Evolutionary conservation across 148 eudicot species (phyloP).

Genomic region (Fagopyrum homotropicum): DNA sequence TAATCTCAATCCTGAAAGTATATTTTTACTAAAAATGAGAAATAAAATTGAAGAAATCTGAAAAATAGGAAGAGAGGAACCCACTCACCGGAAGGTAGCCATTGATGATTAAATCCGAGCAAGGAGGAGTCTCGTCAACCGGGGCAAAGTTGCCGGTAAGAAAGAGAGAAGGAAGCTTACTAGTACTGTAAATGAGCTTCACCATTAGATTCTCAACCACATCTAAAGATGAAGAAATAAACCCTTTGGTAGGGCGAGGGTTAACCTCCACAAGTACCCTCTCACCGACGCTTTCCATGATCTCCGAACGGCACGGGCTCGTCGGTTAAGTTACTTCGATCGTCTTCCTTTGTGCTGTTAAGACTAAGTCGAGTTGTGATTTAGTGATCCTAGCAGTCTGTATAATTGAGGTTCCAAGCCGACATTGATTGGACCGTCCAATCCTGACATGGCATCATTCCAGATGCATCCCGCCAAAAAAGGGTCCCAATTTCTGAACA

Average conservation of each 20-base stretch:
- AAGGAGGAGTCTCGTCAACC: constrained; percentile 73
- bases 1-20: neutral
- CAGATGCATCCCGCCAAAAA: too few species aligned
- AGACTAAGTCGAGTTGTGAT: too few species aligned
- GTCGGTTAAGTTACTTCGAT: too few species aligned
- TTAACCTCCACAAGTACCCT: constrained; percentile 44
- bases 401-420: too few species aligned
- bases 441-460: too few species aligned
- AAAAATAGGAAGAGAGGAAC: constrained; percentile 11
- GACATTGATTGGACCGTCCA: too few species aligned
- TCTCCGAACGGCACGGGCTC: too few species aligned
- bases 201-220: constrained; percentile 64
- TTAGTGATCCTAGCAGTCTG: too few species aligned
- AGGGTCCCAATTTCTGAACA: too few species aligned
- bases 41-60: neutral
- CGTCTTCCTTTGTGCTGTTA: too few species aligned
- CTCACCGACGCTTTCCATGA: too few species aligned
- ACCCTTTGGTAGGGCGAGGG: constrained; percentile 68
- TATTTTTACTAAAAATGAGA: too few species aligned
- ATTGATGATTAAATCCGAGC: constrained; percentile 43
- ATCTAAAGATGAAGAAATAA: constrained; percentile 59
- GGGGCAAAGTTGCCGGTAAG: constrained; percentile 84
- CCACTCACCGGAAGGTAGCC: constrained; percentile 68
- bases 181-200: constrained; percentile 53
- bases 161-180: constrained; percentile 42